A percentile compares a stretch with the other conserved stretches of the same genome.
Conservation (phyloP, 805 yeast genomes). For the Candida lessepsii region DNA sequence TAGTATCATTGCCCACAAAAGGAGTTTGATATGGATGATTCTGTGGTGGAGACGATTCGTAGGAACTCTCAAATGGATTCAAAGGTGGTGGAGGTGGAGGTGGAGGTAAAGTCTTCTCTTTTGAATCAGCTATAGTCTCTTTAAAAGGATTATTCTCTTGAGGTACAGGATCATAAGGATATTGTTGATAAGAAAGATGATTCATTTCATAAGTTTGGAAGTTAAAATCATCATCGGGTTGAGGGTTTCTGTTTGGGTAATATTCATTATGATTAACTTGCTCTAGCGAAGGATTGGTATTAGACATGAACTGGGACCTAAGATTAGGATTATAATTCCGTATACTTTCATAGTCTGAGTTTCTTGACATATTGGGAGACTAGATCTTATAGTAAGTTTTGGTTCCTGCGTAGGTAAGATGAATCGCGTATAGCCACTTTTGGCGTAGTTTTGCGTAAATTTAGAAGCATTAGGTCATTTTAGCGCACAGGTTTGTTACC, state of each 20-base stretch:
- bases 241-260: neutral
- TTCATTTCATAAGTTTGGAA: constrained; percentile 8
- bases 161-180: constrained; percentile 11
- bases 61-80: neutral
- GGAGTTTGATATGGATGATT: neutral
- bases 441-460: too few species aligned
- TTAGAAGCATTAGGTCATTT: too few species aligned
- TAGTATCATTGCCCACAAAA: too few species aligned
- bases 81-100: neutral
- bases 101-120: neutral
- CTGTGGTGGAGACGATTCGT: too few species aligned
- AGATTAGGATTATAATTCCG: constrained; percentile 7
- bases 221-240: constrained; percentile 12
- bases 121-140: neutral
- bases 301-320: constrained; percentile 21
- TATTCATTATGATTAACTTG: constrained; percentile 5
- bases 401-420: neutral
- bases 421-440: constrained; percentile 4
- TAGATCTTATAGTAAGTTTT: too few species aligned
- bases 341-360: constrained; percentile 8
- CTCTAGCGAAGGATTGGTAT: constrained; percentile 16
- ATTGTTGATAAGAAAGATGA: constrained; percentile 3
- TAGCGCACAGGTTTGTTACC: too few species aligned
- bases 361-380: constrained; percentile 4
- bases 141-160: neutral